Conservation (phyloP, 2,329 filamentous ascomycete species). For the Botrytis cinerea region DNA sequence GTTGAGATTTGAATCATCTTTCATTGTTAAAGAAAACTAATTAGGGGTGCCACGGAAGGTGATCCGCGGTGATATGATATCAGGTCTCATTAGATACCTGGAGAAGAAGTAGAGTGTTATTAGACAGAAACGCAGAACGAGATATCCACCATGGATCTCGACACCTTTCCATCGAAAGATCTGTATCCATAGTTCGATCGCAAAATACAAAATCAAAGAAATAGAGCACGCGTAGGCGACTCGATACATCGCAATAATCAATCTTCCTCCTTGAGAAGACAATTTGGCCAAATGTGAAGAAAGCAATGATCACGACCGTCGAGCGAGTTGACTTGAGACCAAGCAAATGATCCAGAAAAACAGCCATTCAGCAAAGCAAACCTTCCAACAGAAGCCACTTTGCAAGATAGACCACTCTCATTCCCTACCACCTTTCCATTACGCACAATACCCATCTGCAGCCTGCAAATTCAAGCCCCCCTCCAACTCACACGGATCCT, state of each 20-base stretch:
- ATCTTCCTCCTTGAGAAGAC: neutral
- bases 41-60: slow-evolving; percentile 13
- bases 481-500: slow-evolving; percentile 26
- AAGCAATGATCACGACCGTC: neutral
- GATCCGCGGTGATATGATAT: slow-evolving; percentile 8
- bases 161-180: neutral
- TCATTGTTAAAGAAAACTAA: slow-evolving; percentile 15
- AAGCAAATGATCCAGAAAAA: neutral
- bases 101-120: neutral
- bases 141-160: neutral
- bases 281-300: neutral
- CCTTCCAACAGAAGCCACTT: neutral
- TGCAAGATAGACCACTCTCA: neutral
- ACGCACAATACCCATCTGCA: slow-evolving; percentile 15
- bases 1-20: neutral
- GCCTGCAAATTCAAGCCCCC: slow-evolving; percentile 19
- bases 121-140: neutral
- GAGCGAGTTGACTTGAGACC: neutral
- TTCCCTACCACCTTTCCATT: neutral
- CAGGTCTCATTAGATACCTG: neutral
- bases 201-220: neutral
- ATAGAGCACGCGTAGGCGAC: neutral
- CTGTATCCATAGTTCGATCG: neutral
- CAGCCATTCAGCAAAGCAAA: neutral
- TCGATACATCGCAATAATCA: neutral